phyloP scores from a whole-genome alignment of 108 stramenopile genomes.

The Skeletonema menzelii region DNA sequence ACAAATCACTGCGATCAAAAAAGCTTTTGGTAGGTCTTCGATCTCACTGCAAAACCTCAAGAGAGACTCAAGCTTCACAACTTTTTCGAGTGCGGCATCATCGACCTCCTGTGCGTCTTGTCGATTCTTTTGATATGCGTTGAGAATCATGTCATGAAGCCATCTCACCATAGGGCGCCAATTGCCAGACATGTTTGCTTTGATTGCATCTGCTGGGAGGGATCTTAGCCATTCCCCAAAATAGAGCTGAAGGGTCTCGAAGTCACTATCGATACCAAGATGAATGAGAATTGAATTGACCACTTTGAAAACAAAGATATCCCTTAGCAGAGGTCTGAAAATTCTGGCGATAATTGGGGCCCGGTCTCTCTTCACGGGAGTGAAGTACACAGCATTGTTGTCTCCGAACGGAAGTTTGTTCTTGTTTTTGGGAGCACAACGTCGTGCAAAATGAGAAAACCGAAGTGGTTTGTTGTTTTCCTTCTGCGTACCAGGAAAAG shows the following conservation, averaged over 20 bases:
- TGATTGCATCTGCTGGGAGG: slow-evolving; percentile 50
- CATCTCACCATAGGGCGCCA: slow-evolving; percentile 72
- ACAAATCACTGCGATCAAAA: slow-evolving; percentile 69
- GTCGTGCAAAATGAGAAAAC: slow-evolving; percentile 46
- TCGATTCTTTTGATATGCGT: slow-evolving; percentile 26
- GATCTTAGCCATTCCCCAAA: slow-evolving; percentile 83
- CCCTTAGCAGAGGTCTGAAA: slow-evolving; percentile 70
- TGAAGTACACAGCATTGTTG: slow-evolving; percentile 52
- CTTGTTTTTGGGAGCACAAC: slow-evolving; percentile 25
- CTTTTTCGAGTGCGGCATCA: slow-evolving; percentile 15
- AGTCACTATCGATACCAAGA: slow-evolving; percentile 61
- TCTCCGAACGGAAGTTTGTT: background rate
- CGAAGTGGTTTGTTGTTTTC: slow-evolving; percentile 19
- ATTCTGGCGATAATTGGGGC: slow-evolving; percentile 59
- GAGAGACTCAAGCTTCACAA: slow-evolving; percentile 45
- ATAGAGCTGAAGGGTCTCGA: slow-evolving; percentile 63
- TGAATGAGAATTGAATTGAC: slow-evolving; percentile 62
- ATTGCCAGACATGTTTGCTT: slow-evolving; percentile 52
- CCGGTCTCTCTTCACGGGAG: slow-evolving; percentile 65
- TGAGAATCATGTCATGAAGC: slow-evolving; percentile 61
- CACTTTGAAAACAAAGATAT: slow-evolving; percentile 72
- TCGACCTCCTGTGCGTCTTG: slow-evolving; percentile 8
- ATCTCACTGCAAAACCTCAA: slow-evolving; percentile 58
- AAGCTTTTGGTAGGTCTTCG: slow-evolving; percentile 72
- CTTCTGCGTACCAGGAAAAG: slow-evolving; percentile 7